Base-by-base conservation (phyloP, 345 rosid genomes). In the Populus simonii region DNA sequence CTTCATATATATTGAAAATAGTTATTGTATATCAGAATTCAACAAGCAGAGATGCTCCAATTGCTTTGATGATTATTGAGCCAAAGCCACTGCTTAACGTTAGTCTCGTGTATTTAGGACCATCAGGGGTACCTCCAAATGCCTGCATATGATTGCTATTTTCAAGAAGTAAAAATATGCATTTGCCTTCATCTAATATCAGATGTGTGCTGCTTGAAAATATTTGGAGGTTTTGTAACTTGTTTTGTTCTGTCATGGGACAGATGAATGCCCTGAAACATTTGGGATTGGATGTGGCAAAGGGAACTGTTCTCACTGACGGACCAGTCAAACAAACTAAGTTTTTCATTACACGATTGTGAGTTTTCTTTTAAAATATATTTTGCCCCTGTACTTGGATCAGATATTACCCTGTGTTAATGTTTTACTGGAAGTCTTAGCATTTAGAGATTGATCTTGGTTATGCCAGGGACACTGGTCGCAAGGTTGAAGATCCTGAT, bases 401-500 rank as follows among this genome's bases (percentile, higher is more conserved):
- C 45, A 5, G 22, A n/a, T 41, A 27, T 15, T 49, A 23, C 16
- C 35, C 45, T 7, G n/a, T 70, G 25, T 0, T 3, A 72, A 38
- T 73, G 29, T 67, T 75, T 47, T 73, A 61, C 82, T 65, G 15
- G 70, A 59, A 74, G 62, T 80, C 73, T 61, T 80, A 78, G 80
- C 77, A 75, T 61, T 74, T 67, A 59, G 68, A 47, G 35, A 71
- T 68, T 79, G 51, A 66, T 53, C 77, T 82, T 87, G 77, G 53
- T 74, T 33, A 78, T 84, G 80, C 45, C 78, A 89, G 85, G 23
- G 94, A 89, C 71, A 84, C 88, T 74, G 99, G 99, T 66, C 93
- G 99, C 74, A 96, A 96, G 86, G 97, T 96, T 87, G 99, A 96
- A 80, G 96, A 96, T 86, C 94, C 97, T 74, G 98, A 96, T 80